Percentiles rank a stretch among this genome's conserved stretches.
These are phyloP conservation scores for Metschnikowia lachancei DNA, from an alignment of 805 yeast species.

Conservation along the genomic window DNA sequence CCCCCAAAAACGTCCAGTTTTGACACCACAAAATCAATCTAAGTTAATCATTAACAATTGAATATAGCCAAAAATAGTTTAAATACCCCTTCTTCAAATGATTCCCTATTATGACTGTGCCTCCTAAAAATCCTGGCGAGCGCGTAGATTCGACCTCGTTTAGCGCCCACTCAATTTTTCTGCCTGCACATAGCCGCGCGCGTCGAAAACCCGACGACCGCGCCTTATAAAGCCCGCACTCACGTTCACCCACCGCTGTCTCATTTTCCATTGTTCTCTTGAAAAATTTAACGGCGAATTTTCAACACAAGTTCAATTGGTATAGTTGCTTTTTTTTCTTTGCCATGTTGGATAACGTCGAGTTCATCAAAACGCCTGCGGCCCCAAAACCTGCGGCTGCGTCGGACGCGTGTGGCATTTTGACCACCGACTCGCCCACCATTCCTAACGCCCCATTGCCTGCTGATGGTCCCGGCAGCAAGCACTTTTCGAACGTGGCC, in stretches of 20 bases:
- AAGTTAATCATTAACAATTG: no score
- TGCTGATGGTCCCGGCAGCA: slow-evolving; percentile 88
- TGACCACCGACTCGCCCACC: slow-evolving; percentile 53
- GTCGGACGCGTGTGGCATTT: slow-evolving; percentile 33
- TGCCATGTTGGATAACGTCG: slow-evolving; percentile 41
- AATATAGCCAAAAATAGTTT: no score
- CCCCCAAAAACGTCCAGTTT: no score
- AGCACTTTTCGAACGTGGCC: slow-evolving; percentile 63
- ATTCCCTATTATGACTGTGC: no score
- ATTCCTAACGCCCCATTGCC: slow-evolving; percentile 85
- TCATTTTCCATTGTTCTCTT: neutral
- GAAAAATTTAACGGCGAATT: neutral
- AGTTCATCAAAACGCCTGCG: slow-evolving; percentile 61
- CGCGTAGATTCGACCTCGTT: no score
- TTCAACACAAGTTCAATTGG: no score
- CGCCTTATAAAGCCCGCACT: neutral
- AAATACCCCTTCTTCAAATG: no score
- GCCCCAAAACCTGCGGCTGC: slow-evolving; percentile 36
- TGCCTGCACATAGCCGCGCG: no score
- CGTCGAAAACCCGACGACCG: no score
- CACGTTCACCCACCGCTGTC: neutral
- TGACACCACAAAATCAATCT: no score
- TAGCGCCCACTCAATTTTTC: no score
- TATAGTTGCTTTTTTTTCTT: neutral
- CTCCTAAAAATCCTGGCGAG: no score